Percentiles rank a stretch among this genome's conserved stretches.
Conservation (phyloP, 768 basidiomycete genomes). For the Sporobolomyces phaffii region DNA sequence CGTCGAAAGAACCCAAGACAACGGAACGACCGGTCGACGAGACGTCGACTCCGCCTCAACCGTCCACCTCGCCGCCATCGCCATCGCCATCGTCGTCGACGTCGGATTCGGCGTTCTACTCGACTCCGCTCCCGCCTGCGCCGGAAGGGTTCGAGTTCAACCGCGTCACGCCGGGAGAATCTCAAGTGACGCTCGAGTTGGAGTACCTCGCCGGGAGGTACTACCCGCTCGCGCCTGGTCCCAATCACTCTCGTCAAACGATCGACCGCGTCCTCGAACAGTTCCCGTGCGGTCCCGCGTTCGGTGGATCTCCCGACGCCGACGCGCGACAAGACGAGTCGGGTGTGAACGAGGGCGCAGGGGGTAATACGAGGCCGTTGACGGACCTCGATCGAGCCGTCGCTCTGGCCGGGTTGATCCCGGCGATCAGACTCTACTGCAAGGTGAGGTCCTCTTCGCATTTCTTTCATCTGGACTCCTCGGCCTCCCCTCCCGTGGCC, state of each 20-base stretch:
- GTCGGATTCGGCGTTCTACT: constrained; percentile 39
- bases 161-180: constrained; percentile 57
- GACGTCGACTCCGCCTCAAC: constrained; percentile 12
- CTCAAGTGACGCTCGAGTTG: constrained; percentile 64
- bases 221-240: constrained; percentile 53
- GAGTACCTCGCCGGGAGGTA: constrained; percentile 71
- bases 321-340: neutral
- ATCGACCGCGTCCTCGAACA: neutral
- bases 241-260: neutral
- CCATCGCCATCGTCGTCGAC: too few species aligned
- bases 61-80: neutral
- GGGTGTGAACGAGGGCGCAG: too few species aligned
- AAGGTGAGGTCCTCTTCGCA: constrained; percentile 3
- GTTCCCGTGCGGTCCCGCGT: neutral
- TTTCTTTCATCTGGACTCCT: neutral
- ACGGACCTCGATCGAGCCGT: neutral
- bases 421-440: constrained; percentile 8
- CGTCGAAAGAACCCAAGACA: neutral
- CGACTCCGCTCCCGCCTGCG: constrained; percentile 56
- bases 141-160: constrained; percentile 67
- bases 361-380: neutral
- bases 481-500: too few species aligned
- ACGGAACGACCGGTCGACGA: neutral
- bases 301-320: neutral
- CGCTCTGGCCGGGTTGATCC: constrained; percentile 24